These are phyloP conservation scores for Kodamaea sp. DNA, from an alignment of 1,139 yeast genomes.

Conservation along the genomic window DNA sequence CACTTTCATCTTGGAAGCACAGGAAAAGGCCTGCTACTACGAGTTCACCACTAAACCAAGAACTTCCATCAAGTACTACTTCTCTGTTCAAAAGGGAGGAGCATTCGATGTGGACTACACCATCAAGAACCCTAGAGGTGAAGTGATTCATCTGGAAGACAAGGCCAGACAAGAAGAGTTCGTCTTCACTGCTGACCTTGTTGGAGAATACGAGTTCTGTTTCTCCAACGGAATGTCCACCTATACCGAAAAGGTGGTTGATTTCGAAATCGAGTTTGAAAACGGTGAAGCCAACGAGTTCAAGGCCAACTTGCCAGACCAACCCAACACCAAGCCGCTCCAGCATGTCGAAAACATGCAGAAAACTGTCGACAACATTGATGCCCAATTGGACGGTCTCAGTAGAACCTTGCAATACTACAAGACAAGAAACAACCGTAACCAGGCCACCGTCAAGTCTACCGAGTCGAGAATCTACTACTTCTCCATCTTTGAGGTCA, in stretches of 20 bases:
- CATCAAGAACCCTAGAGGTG: conserved; percentile 68
- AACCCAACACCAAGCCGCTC: conserved; percentile 57
- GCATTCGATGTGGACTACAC: conserved; percentile 81
- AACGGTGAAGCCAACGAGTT: conserved; percentile 41
- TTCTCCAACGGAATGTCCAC: conserved; percentile 87
- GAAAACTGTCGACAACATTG: conserved; percentile 60
- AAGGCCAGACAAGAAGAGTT: conserved; percentile 87
- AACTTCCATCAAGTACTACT: conserved; percentile 75
- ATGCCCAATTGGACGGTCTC: conserved; percentile 64
- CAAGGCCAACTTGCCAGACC: conserved; percentile 67
- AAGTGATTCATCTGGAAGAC: conserved; percentile 55
- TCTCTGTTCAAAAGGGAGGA: conserved; percentile 92
- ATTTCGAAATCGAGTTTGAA: conserved; percentile 72
- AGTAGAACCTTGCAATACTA: conserved; percentile 74
- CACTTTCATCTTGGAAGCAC: conserved; percentile 78
- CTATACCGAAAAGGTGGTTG: conserved; percentile 83
- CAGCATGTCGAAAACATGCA: conserved; percentile 65
- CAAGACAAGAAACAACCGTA: conserved; percentile 89
- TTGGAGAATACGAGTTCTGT: conserved; percentile 93
- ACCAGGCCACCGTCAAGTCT: conserved; percentile 86
- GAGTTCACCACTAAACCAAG: conserved; percentile 65
- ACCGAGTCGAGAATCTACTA: conserved; percentile 86
- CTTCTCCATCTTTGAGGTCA: conserved; percentile 79
- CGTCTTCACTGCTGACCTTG: conserved; percentile 62
- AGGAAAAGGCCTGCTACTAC: conserved; percentile 76